Percentiles rank a stretch among this genome's conserved stretches.
phyloP scores from a whole-genome alignment of 768 basidiomycete species.

The Suillus spraguei region DNA sequence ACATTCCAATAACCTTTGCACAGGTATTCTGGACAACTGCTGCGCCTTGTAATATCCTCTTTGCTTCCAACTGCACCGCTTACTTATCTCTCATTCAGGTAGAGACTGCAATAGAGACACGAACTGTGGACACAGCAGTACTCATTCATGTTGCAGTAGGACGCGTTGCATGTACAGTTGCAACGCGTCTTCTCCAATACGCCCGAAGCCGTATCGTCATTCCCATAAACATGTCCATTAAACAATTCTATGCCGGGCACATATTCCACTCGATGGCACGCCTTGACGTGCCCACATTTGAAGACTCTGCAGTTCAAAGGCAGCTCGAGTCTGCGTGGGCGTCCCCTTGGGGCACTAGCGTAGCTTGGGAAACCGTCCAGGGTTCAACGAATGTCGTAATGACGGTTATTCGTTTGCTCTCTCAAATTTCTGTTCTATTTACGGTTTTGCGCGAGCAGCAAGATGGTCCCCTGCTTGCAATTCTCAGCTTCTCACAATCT shows the following conservation, averaged over 20 bases:
- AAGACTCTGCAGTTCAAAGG: constrained; percentile 65
- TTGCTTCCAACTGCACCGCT: constrained; percentile 12
- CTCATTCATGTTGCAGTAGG: constrained; percentile 61
- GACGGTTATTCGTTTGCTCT: constrained; percentile 52
- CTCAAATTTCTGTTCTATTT: constrained; percentile 64
- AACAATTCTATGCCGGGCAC: constrained; percentile 61
- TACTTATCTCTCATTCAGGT: constrained; percentile 42
- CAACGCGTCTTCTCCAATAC: constrained; percentile 46
- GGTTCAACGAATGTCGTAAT: constrained; percentile 44
- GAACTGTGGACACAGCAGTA: constrained; percentile 57
- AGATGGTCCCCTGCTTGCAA: constrained; percentile 63
- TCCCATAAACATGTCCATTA: constrained; percentile 62
- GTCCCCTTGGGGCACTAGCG: constrained; percentile 44
- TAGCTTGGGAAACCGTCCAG: constrained; percentile 64
- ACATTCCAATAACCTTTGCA: constrained; percentile 1
- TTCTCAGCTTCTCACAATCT: constrained; percentile 56
- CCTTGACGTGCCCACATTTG: constrained; percentile 76
- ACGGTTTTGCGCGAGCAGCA: constrained; percentile 59
- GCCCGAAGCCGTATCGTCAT: constrained; percentile 40
- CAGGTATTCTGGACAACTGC: constrained; percentile 70
- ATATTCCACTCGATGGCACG: constrained; percentile 69
- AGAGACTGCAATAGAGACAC: constrained; percentile 65
- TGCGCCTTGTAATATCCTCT: constrained; percentile 52
- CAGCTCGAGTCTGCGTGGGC: constrained; percentile 61
- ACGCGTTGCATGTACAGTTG: constrained; percentile 53